phyloP scores from a whole-genome alignment of 2,329 filamentous ascomycete species.

The Aureobasidium uvarum region DNA sequence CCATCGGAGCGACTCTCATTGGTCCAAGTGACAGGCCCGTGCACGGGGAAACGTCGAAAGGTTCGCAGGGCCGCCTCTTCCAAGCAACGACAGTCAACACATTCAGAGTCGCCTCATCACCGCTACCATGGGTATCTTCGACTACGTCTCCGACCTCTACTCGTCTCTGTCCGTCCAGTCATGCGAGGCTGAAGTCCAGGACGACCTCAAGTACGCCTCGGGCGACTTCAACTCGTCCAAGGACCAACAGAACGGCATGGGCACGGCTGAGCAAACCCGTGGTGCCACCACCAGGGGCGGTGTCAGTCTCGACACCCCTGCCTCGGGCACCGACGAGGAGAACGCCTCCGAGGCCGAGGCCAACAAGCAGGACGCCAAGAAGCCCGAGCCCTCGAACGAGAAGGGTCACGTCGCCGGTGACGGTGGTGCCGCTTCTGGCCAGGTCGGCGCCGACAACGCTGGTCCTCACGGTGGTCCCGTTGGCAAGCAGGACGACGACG shows the following conservation, averaged over 20 bases:
- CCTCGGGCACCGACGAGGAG: conserved; percentile 47
- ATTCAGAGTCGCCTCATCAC: conserved; percentile 26
- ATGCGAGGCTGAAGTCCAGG: conserved; percentile 60
- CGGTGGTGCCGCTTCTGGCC: conserved; percentile 34
- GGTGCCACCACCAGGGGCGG: conserved; percentile 41
- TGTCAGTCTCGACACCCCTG: conserved; percentile 40
- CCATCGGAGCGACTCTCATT: conserved; percentile 10
- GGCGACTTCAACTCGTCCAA: conserved; percentile 44
- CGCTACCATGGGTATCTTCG: conserved; percentile 59
- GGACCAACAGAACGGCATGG: conserved; percentile 32
- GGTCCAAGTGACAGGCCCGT: neutral
- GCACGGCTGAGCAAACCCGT: conserved; percentile 36
- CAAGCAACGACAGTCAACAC: conserved; percentile 22
- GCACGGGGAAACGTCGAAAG: conserved; percentile 22
- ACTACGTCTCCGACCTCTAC: conserved; percentile 63
- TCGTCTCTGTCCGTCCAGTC: conserved; percentile 63
- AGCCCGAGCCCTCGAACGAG: conserved; percentile 30
- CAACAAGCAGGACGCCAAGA: conserved; percentile 45
- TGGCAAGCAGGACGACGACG: conserved; percentile 43
- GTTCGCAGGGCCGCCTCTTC: conserved; percentile 22
- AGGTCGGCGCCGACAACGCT: conserved; percentile 32
- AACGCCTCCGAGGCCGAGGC: conserved; percentile 43
- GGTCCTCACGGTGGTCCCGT: conserved; percentile 34
- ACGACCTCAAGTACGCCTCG: conserved; percentile 50
- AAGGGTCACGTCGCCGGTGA: conserved; percentile 35